These are phyloP conservation scores for Tricholoma matsutake DNA, from an alignment of 768 basidiomycete species.

Conservation along the genomic window DNA sequence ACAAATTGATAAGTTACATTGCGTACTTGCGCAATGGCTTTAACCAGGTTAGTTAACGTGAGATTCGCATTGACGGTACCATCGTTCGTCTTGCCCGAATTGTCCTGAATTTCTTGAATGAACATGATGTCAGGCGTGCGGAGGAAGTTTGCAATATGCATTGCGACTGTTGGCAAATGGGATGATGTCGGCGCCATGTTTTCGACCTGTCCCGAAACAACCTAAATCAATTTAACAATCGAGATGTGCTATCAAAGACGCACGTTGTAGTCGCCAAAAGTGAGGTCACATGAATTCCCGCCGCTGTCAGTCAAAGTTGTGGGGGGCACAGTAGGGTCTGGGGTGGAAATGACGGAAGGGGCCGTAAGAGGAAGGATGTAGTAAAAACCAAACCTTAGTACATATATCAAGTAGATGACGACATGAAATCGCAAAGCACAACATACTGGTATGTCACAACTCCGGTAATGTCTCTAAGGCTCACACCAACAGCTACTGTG, in stretches of 20 bases:
- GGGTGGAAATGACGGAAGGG: slow-evolving; percentile 40
- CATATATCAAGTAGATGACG: neutral
- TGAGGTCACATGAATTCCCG: slow-evolving; percentile 39
- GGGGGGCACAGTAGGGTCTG: slow-evolving; percentile 32
- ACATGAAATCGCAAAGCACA: neutral
- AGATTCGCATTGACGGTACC: slow-evolving; percentile 52
- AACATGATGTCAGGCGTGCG: slow-evolving; percentile 57
- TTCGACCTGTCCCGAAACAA: slow-evolving; percentile 38
- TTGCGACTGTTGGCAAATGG: slow-evolving; percentile 47
- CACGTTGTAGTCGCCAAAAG: slow-evolving; percentile 62
- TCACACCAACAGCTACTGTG: slow-evolving; percentile 41
- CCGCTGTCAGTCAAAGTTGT: slow-evolving; percentile 31
- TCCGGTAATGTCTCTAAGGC: slow-evolving; percentile 50
- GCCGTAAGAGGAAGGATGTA: slow-evolving; percentile 57
- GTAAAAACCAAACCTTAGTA: slow-evolving; percentile 46
- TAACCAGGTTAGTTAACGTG: slow-evolving; percentile 47
- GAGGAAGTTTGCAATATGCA: slow-evolving; percentile 49
- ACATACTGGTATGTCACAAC: slow-evolving; percentile 52
- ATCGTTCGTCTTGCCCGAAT: slow-evolving; percentile 49
- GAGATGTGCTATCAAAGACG: slow-evolving; percentile 7
- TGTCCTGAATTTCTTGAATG: slow-evolving; percentile 64
- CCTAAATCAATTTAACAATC: slow-evolving; percentile 2
- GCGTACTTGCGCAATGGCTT: slow-evolving; percentile 43
- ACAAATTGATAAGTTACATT: slow-evolving; percentile 46
- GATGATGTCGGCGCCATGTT: slow-evolving; percentile 50